phyloP scores from a whole-genome alignment of 352 stramenopile species.

The Phytophthora sansomeana region DNA sequence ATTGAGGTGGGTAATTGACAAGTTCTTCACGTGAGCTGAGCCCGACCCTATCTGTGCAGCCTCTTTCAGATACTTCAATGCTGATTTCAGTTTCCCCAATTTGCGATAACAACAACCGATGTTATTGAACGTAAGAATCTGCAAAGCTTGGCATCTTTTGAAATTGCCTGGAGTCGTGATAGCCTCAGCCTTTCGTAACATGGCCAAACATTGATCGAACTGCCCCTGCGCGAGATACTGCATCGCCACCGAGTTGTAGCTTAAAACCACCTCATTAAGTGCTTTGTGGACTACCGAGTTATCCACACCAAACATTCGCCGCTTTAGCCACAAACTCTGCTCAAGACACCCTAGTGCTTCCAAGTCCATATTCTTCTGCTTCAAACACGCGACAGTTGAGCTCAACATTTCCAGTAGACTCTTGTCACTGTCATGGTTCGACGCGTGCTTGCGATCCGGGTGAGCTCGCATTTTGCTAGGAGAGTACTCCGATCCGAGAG shows the following conservation, averaged over 20 bases:
- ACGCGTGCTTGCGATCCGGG: constrained; percentile 10
- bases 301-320: constrained; percentile 76
- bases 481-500: constrained; percentile 8
- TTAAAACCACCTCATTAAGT: constrained; percentile 71
- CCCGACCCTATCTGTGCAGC: constrained; percentile 68
- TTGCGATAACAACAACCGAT: constrained; percentile 86
- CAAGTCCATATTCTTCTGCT: constrained; percentile 79
- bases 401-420: constrained; percentile 76
- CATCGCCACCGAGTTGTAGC: constrained; percentile 85
- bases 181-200: constrained; percentile 78
- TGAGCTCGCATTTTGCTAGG: constrained; percentile 23
- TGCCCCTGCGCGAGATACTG: constrained; percentile 59
- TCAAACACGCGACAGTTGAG: constrained; percentile 71
- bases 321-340: constrained; percentile 79
- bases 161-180: constrained; percentile 79
- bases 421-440: constrained; percentile 57
- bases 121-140: constrained; percentile 88
- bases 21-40: constrained; percentile 68
- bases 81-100: constrained; percentile 73
- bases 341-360: constrained; percentile 80
- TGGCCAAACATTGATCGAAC: constrained; percentile 71
- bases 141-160: constrained; percentile 63
- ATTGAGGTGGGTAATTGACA: constrained; percentile 86
- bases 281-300: constrained; percentile 61
- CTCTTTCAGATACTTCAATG: constrained; percentile 79